phyloP scores from a whole-genome alignment of 2,329 filamentous ascomycete genomes.

The Penicillium sp. region DNA sequence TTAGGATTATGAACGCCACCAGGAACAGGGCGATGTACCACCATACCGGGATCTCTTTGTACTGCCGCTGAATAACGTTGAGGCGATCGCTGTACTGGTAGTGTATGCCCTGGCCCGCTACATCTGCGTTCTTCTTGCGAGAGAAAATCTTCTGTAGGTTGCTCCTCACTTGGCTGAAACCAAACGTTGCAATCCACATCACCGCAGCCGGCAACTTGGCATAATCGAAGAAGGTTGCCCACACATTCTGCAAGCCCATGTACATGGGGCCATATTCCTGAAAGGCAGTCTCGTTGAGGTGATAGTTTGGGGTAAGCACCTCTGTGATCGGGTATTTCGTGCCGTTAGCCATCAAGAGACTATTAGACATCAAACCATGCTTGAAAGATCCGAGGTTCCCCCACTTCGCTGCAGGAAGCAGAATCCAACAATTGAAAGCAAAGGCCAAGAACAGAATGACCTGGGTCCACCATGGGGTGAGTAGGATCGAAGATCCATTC shows the following conservation, averaged over 20 bases:
- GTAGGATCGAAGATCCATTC: conserved; percentile 48
- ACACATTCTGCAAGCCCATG: conserved; percentile 57
- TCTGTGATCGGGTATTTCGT: conserved; percentile 46
- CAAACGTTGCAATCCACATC: conserved; percentile 59
- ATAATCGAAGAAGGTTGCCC: conserved; percentile 61
- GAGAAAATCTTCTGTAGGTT: conserved; percentile 48
- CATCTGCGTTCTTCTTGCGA: conserved; percentile 28
- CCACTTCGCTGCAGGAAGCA: conserved; percentile 59
- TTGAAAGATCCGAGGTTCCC: conserved; percentile 54
- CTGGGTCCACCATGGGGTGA: conserved; percentile 60
- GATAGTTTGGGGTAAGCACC: conserved; percentile 45
- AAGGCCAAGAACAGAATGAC: conserved; percentile 58
- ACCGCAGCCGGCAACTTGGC: conserved; percentile 58
- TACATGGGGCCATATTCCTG: conserved; percentile 55
- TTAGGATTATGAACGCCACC: conserved; percentile 49
- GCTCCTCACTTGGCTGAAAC: conserved; percentile 48
- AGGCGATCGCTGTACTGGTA: conserved; percentile 58
- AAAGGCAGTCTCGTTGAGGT: conserved; percentile 50
- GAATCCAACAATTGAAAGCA: conserved; percentile 56
- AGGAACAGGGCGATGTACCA: conserved; percentile 57
- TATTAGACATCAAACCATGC: conserved; percentile 58
- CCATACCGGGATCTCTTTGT: conserved; percentile 59
- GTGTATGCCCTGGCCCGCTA: conserved; percentile 44
- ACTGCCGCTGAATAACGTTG: conserved; percentile 58
- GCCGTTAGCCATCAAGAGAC: conserved; percentile 52